Percentiles rank a stretch among this genome's conserved stretches.
phyloP scores from a whole-genome alignment of 2,329 filamentous ascomycete species.

The Mycosphaerella sp. region DNA sequence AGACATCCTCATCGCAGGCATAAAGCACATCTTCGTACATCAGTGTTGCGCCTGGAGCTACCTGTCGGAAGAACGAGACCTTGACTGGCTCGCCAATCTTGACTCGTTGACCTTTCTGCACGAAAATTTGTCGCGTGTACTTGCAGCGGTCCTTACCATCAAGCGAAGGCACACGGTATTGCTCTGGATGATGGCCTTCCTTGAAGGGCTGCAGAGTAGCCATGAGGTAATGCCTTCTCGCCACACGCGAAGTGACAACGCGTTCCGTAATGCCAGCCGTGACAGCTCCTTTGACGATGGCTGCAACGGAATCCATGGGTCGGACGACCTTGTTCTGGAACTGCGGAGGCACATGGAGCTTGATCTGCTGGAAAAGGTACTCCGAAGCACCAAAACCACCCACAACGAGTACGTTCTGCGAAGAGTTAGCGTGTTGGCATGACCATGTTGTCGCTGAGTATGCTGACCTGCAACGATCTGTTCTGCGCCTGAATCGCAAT shows the following conservation, averaged over 20 bases:
- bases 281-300: conserved; percentile 96
- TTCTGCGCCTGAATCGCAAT: conserved; percentile 99
- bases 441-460: neutral
- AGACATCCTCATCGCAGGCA: conserved; percentile 95
- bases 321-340: conserved; percentile 98
- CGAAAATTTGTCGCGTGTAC: conserved; percentile 96
- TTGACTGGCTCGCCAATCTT: conserved; percentile 99
- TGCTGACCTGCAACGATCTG: conserved; percentile 67
- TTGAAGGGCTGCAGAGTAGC: conserved; percentile 98
- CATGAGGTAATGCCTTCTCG: conserved; percentile 97
- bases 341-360: conserved; percentile 93
- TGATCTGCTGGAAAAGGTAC: conserved; percentile 99
- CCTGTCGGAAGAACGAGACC: conserved; percentile 97
- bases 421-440: conserved; percentile 26
- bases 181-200: conserved; percentile 95
- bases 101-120: conserved; percentile 96
- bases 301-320: conserved; percentile 97
- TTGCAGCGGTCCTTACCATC: conserved; percentile 98
- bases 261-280: conserved; percentile 97
- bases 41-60: conserved; percentile 90
- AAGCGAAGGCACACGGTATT: conserved; percentile 91
- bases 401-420: conserved; percentile 83
- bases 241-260: conserved; percentile 93
- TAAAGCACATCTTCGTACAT: conserved; percentile 99
- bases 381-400: conserved; percentile 98